Conservation (phyloP, 306 rosid genomes). For the barrel medic (Medicago truncatula) region DNA sequence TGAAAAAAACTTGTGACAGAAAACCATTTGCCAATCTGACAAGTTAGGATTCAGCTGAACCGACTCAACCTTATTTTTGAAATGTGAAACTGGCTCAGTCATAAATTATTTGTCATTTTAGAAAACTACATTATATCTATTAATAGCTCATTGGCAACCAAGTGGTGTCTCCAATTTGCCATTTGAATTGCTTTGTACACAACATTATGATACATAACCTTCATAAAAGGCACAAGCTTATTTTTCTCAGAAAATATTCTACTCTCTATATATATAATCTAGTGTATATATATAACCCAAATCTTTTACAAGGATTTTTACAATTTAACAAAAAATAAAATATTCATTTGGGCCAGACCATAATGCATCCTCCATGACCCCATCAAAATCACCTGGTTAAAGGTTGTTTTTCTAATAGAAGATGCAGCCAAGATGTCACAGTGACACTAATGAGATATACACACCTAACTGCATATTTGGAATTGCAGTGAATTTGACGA, state of each 20-base stretch:
- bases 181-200: conserved; percentile 42
- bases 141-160: conserved; percentile 11
- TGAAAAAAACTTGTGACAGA: neutral
- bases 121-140: conserved; percentile 20
- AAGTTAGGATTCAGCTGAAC: neutral
- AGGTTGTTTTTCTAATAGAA: conserved; percentile 49
- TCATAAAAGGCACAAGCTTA: conserved; percentile 38
- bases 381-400: conserved; percentile 55
- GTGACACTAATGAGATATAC: conserved; percentile 24
- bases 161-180: conserved; percentile 30
- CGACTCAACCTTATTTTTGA: neutral
- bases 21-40: conserved; percentile 1
- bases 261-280: conserved; percentile 74
- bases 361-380: conserved; percentile 42
- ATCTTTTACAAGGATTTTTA: conserved; percentile 75
- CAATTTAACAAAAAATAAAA: conserved; percentile 50
- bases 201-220: conserved; percentile 37
- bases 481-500: neutral
- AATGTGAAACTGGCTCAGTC: neutral
- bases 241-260: conserved; percentile 50
- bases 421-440: conserved; percentile 47
- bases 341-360: conserved; percentile 36
- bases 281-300: conserved; percentile 51
- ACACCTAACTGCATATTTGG: conserved; percentile 1
- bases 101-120: neutral